Percentiles rank a stretch among this genome's conserved stretches.
Conservation (phyloP, 179 eudicot genomes). For the Beta corolliflora region DNA sequence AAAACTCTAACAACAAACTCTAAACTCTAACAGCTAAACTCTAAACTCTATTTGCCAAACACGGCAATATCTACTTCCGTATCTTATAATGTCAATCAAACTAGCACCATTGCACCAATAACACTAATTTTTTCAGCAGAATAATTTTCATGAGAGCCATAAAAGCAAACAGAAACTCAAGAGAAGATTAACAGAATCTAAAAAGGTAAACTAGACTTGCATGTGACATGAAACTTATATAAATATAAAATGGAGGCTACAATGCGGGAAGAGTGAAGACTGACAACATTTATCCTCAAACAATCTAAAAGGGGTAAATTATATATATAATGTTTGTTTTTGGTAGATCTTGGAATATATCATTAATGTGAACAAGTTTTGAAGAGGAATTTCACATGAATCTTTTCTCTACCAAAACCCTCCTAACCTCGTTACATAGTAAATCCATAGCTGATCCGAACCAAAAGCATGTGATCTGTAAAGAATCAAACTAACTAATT, state of each 20-base stretch:
- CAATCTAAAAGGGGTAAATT: constrained; percentile 10
- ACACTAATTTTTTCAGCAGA: neutral
- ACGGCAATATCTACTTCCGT: no score
- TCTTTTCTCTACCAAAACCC: neutral
- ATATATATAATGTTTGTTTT: constrained; percentile 19
- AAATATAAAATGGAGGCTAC: constrained; percentile 23
- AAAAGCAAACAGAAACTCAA: neutral
- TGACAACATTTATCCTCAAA: constrained; percentile 29
- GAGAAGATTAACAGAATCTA: neutral
- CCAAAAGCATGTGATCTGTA: no score
- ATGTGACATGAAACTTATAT: constrained; percentile 14
- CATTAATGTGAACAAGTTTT: constrained; percentile 29
- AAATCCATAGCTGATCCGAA: neutral
- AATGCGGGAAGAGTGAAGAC: constrained; percentile 27
- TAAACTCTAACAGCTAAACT: no score
- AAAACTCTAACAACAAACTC: no score
- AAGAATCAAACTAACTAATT: neutral
- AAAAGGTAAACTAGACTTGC: constrained; percentile 15
- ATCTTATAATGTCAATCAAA: no score
- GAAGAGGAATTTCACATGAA: constrained; percentile 1
- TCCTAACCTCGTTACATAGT: neutral
- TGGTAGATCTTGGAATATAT: constrained; percentile 28
- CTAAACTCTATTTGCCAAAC: no score
- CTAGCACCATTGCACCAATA: neutral
- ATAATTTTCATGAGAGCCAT: neutral